phyloP scores from a whole-genome alignment of 352 stramenopile species.

The Saprolegnia parasitica region DNA sequence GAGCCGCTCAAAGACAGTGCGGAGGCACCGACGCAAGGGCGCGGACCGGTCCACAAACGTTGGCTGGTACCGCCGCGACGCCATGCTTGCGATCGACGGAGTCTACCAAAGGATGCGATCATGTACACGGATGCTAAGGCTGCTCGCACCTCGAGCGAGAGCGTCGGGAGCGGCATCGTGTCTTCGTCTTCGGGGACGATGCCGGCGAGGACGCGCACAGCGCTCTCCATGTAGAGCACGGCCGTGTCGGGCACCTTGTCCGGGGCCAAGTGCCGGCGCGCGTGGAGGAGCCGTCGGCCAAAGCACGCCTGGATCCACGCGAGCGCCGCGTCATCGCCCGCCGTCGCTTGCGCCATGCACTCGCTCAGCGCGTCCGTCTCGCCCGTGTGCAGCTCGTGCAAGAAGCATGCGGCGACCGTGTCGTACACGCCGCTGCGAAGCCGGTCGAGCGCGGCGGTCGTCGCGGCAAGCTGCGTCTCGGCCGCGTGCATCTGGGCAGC shows the following conservation, averaged over 20 bases:
- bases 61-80: neutral
- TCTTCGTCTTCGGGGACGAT: constrained; percentile 11
- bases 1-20: neutral
- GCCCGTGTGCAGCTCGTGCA: constrained; percentile 19
- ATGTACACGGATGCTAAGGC: neutral
- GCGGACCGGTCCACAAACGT: neutral
- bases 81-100: neutral
- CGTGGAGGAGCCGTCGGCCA: neutral
- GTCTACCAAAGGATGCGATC: neutral
- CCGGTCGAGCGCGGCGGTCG: neutral
- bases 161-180: neutral
- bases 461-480: neutral
- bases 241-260: neutral
- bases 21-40: neutral
- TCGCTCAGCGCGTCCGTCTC: neutral
- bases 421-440: constrained; percentile 18
- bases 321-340: neutral
- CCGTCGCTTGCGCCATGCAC: neutral
- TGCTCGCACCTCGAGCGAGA: neutral
- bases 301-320: neutral
- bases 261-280: neutral
- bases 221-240: neutral
- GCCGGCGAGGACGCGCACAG: neutral
- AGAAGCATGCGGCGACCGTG: constrained; percentile 24
- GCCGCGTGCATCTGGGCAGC: neutral